These are phyloP conservation scores for Bryum argenteum DNA, from an alignment of 225 moss, liverwort and hornwort species.

Conservation along the genomic window DNA sequence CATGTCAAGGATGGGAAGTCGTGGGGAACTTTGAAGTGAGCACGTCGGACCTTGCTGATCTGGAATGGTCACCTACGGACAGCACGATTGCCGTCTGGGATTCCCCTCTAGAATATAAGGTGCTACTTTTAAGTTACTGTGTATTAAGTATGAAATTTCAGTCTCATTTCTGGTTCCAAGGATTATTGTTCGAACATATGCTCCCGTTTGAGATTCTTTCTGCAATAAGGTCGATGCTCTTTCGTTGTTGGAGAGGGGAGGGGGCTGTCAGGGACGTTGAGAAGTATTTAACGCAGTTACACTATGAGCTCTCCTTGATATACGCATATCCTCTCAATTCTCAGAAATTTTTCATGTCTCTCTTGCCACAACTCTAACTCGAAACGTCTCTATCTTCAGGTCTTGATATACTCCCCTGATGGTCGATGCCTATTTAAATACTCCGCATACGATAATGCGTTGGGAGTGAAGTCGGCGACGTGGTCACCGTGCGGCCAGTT, in stretches of 20 bases:
- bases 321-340: constrained; percentile 14
- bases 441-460: constrained; percentile 92
- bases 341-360: background rate
- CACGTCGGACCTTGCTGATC: constrained; percentile 71
- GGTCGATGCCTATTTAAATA: constrained; percentile 95
- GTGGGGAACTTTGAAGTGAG: constrained; percentile 84
- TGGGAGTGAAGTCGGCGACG: constrained; percentile 82
- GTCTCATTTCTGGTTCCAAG: background rate
- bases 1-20: constrained; percentile 86
- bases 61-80: constrained; percentile 97
- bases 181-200: background rate
- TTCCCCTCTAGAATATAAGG: constrained; percentile 98
- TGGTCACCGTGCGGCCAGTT: constrained; percentile 99
- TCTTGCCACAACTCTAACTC: background rate
- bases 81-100: constrained; percentile 98
- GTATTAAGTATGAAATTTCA: background rate
- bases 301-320: background rate
- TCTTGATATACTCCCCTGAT: constrained; percentile 94
- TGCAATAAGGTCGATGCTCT: background rate
- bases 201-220: constrained; percentile 4
- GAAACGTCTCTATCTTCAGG: constrained; percentile 44
- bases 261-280: no score
- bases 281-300: background rate
- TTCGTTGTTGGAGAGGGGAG: no score
- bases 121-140: constrained; percentile 24